These are phyloP conservation scores for Syncephalastrum sp. DNA, from an alignment of 371 early-diverging fungal species.

Conservation along the genomic window DNA sequence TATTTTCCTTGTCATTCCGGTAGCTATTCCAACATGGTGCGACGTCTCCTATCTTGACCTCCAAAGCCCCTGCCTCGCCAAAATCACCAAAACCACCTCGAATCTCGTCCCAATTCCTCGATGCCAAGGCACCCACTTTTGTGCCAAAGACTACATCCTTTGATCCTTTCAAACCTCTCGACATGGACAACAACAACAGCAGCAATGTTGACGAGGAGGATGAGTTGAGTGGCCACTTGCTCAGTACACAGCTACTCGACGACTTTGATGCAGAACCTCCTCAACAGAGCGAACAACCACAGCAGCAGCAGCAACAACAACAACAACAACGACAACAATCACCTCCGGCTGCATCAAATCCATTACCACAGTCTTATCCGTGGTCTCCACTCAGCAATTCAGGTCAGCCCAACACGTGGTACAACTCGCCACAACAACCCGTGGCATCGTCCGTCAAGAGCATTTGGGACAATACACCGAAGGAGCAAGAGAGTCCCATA, in stretches of 20 bases:
- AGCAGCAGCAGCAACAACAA: not conserved
- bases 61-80: conserved; percentile 11
- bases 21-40: not conserved
- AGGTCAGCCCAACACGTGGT: conserved; percentile 1
- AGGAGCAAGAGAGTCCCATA: not conserved
- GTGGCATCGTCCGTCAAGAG: conserved; percentile 4
- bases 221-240: conserved; percentile 14
- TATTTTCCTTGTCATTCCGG: not conserved
- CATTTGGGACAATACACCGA: conserved; percentile 10
- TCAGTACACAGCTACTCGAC: conserved; percentile 16
- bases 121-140: conserved; percentile 8
- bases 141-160: conserved; percentile 7
- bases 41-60: conserved; percentile 12
- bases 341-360: not conserved
- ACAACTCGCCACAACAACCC: conserved; percentile 3
- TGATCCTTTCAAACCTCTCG: conserved; percentile 12
- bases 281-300: not conserved
- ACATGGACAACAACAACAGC: not conserved
- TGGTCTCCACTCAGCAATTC: conserved; percentile 1
- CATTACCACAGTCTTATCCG: not conserved
- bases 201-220: conserved; percentile 7
- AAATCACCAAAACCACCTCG: conserved; percentile 4
- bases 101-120: conserved; percentile 6
- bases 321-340: not conserved
- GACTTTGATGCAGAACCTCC: conserved; percentile 15